Conservation (phyloP, 495 filamentous ascomycete genomes). For the Xylaria nigripes region DNA sequence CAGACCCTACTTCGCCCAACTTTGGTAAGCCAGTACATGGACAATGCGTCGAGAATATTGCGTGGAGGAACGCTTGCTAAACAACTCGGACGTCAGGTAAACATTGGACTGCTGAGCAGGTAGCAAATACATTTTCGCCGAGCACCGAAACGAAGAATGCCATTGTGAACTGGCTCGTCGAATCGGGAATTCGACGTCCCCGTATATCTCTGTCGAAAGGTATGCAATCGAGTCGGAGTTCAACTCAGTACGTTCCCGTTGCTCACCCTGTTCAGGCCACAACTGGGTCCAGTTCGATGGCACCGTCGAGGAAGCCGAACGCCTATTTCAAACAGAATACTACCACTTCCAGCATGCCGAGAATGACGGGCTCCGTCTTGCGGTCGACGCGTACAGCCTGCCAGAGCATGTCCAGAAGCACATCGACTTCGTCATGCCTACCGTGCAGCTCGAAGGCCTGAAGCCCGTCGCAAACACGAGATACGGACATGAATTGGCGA, state of each 20-base stretch:
- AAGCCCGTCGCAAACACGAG: conserved; percentile 8
- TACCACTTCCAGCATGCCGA: conserved; percentile 42
- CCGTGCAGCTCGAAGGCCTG: conserved; percentile 23
- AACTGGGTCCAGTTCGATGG: conserved; percentile 47
- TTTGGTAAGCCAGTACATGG: conserved; percentile 45
- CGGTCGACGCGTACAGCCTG: conserved; percentile 33
- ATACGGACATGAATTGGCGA: not conserved
- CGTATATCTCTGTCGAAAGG: conserved; percentile 6
- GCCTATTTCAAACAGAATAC: conserved; percentile 48
- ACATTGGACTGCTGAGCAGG: conserved; percentile 14
- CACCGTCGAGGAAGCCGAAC: conserved; percentile 43
- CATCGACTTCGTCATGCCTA: conserved; percentile 26
- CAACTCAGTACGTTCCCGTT: not conserved
- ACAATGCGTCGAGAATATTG: conserved; percentile 26
- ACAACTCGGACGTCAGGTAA: not conserved
- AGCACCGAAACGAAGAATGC: conserved; percentile 10
- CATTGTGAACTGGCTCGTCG: conserved; percentile 11
- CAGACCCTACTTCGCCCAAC: conserved; percentile 33
- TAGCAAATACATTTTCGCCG: conserved; percentile 10
- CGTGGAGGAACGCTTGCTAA: not conserved
- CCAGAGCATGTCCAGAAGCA: conserved; percentile 17
- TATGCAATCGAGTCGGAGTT: not conserved
- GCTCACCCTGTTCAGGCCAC: conserved; percentile 3
- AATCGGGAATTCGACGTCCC: conserved; percentile 5
- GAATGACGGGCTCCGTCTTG: conserved; percentile 38